Conservation (phyloP, 2,329 filamentous ascomycete species). For the Pseudogymnoascus sp. region DNA sequence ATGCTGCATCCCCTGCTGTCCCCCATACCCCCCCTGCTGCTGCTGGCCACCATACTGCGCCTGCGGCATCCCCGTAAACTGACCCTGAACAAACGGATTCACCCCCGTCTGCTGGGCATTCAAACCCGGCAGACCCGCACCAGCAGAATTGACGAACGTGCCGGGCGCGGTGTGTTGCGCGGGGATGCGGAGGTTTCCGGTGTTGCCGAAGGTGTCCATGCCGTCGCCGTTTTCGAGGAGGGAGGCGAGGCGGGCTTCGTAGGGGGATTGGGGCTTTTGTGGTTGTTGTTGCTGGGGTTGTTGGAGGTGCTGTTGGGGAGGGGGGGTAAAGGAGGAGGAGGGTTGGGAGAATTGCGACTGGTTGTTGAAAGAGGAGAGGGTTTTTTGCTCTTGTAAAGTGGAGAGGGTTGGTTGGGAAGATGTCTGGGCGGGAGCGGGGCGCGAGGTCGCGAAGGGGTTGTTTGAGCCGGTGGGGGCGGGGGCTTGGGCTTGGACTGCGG, state of each 20-base stretch:
- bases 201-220: conserved; percentile 95
- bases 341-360: conserved; percentile 41
- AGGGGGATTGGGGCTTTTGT: conserved; percentile 52
- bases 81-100: conserved; percentile 81
- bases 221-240: conserved; percentile 83
- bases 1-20: background rate
- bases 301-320: conserved; percentile 36
- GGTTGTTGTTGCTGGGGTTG: conserved; percentile 37
- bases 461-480: conserved; percentile 91
- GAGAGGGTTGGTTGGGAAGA: conserved; percentile 61
- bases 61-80: conserved; percentile 71
- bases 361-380: conserved; percentile 42
- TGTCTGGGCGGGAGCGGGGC: conserved; percentile 39
- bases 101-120: conserved; percentile 56
- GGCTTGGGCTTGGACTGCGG: conserved; percentile 57
- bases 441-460: conserved; percentile 83
- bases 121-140: conserved; percentile 66
- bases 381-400: conserved; percentile 77
- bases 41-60: conserved; percentile 45
- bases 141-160: conserved; percentile 93
- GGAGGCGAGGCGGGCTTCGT: conserved; percentile 73
- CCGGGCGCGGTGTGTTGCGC: conserved; percentile 94
- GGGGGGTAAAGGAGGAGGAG: conserved; percentile 38
- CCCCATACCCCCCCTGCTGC: conserved; percentile 14
- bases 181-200: conserved; percentile 90